These are phyloP conservation scores for Myxozyma vanderwaltii DNA, from an alignment of 805 yeast genomes.

Conservation along the genomic window DNA sequence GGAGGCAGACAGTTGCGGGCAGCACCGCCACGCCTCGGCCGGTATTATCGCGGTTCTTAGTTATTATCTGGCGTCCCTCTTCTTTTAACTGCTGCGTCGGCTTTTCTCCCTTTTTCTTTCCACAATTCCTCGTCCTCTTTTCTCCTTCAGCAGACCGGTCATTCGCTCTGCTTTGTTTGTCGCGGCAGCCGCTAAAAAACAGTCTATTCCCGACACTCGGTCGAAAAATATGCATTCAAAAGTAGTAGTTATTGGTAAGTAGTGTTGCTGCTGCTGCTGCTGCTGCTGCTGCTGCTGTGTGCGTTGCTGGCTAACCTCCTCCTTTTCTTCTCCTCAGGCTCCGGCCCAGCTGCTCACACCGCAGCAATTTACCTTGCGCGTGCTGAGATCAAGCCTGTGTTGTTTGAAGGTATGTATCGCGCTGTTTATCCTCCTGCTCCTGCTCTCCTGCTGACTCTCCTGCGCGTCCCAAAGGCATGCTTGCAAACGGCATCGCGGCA, in stretches of 20 bases:
- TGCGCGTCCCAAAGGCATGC: conserved; percentile 38
- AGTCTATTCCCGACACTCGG: background rate
- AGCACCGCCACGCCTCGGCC: too few species aligned
- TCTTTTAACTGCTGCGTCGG: too few species aligned
- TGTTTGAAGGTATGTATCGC: conserved; percentile 84
- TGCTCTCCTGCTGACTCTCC: conserved; percentile 29
- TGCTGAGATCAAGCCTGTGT: conserved; percentile 90
- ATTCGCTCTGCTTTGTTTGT: too few species aligned
- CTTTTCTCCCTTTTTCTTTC: too few species aligned
- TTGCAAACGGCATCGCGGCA: conserved; percentile 97
- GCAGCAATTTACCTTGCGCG: conserved; percentile 97
- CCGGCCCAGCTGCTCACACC: conserved; percentile 99
- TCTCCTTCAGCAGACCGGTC: too few species aligned
- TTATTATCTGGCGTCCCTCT: too few species aligned
- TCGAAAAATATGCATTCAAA: conserved; percentile 13
- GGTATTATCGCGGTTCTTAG: too few species aligned
- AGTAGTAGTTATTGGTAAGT: conserved; percentile 17
- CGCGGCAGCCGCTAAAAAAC: too few species aligned
- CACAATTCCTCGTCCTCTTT: too few species aligned
- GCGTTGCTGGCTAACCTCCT: too few species aligned
- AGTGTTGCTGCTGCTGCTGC: background rate
- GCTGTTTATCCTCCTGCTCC: background rate
- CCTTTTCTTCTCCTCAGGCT: conserved; percentile 55
- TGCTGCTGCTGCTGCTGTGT: background rate
- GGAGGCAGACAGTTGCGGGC: too few species aligned